Conservation (phyloP, 306 rosid species). For the Parietaria judaica region DNA sequence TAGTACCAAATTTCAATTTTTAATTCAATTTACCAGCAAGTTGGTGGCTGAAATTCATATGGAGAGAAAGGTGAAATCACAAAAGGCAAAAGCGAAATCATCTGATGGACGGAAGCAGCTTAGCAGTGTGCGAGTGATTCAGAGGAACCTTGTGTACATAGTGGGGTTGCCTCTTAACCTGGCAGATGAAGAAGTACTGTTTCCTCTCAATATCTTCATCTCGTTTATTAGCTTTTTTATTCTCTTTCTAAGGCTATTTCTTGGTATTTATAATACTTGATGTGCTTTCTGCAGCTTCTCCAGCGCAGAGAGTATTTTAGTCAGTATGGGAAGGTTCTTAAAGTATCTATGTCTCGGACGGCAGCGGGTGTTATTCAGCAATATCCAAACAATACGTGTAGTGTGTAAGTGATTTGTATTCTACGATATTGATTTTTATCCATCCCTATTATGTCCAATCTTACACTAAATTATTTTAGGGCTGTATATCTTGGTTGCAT, state of each 20-base stretch:
- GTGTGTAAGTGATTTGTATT: conserved; percentile 68
- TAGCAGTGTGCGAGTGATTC: conserved; percentile 93
- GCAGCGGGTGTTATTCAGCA: conserved; percentile 95
- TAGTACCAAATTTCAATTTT: conserved; percentile 1
- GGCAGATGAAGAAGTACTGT: conserved; percentile 89
- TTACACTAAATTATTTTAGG: not conserved
- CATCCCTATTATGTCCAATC: not conserved
- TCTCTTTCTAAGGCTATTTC: conserved; percentile 1
- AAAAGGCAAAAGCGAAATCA: conserved; percentile 67
- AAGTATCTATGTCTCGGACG: conserved; percentile 97
- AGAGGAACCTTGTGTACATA: conserved; percentile 95
- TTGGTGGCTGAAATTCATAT: conserved; percentile 42
- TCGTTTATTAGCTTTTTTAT: not conserved
- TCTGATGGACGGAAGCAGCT: conserved; percentile 96
- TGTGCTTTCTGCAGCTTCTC: conserved; percentile 55
- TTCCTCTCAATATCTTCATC: conserved; percentile 7
- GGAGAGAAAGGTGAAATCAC: conserved; percentile 76
- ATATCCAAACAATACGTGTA: conserved; percentile 92
- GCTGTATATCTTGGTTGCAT: no score
- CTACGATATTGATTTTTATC: not conserved
- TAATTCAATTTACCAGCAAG: conserved; percentile 16
- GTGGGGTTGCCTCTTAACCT: conserved; percentile 70
- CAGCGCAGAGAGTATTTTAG: conserved; percentile 85
- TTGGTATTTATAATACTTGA: conserved; percentile 1
- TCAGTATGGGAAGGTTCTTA: conserved; percentile 96